Base-by-base conservation (phyloP, 495 filamentous ascomycete genomes). In the Rhizodiscina lignyota region DNA sequence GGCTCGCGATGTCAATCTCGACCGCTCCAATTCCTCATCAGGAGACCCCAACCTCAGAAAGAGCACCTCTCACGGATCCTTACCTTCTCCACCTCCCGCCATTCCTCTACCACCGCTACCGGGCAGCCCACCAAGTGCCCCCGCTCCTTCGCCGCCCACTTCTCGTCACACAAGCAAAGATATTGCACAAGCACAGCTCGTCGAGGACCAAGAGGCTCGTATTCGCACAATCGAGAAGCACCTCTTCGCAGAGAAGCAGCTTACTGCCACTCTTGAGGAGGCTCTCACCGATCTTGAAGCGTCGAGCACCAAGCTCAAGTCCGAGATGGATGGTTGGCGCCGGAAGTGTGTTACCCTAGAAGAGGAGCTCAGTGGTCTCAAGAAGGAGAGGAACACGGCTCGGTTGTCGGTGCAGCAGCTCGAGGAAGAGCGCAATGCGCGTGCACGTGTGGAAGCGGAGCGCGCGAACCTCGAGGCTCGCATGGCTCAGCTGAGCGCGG, bases 211-310 rank as follows among this genome's bases (percentile, higher is more conserved):
- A 51, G 91, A 96, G 54, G 76, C 79, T 26, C 87, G 84, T 32
- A 91, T 97, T 50, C 76, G 79, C 31, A 87, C 85, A 18, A 93
- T 97, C 43, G 89, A 96, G 63, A 94, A 94, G 63, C 85, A 96
- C 51, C 70, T 97, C 21, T 79, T 77, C 41, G 86, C 91, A 18
- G 89, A 97, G 63, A 94, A 92, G 54, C 87, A 96, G 50, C 74
- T 97, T 18, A 96, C 87, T 4, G 72, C 79, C 15, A 94, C 85
- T 21, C 67, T 97, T 21, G 89, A 97, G 52, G 87, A 96, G 59
- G 91, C 89, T 18, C 68, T 97, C 27, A 83, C 82, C 4, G 91
- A 96, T 48, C 75, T 96, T 13, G 89, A 97, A 56, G 62, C 68
- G 32, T 81, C 87, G 44, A 79, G 74, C 50, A 85, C 79, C 56